Percentiles rank a stretch among this genome's conserved stretches.
Conservation (phyloP, 139 green algal genomes). For the Medakamo hakoo region DNA sequence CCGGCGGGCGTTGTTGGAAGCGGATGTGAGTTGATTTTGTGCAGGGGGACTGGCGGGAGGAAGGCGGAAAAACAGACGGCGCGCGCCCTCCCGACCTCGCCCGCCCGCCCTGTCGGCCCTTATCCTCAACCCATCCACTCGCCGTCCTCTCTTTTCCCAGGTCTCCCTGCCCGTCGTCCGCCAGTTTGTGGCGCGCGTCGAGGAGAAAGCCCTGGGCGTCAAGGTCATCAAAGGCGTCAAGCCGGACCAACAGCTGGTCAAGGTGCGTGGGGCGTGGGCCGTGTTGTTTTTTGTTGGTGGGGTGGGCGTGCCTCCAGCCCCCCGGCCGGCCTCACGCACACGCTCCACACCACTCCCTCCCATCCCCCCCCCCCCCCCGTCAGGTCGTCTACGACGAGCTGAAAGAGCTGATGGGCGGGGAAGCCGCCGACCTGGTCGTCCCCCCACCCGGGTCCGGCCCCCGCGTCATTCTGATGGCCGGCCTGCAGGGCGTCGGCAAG, state of each 20-base stretch:
- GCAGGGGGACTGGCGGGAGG: not conserved
- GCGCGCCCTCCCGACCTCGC: not conserved
- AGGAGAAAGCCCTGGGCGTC: slow-evolving; percentile 62
- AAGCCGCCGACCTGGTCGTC: slow-evolving; percentile 42
- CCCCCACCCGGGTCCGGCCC: slow-evolving; percentile 12
- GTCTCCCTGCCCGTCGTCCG: slow-evolving; percentile 83
- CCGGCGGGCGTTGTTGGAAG: slow-evolving; percentile 85
- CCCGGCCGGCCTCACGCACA: too few relatives aligned
- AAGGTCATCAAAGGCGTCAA: slow-evolving; percentile 71
- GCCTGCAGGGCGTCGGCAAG: slow-evolving; percentile 89
- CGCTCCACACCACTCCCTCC: not conserved
- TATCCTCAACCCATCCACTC: too few relatives aligned
- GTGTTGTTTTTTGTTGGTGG: not conserved
- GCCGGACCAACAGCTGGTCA: slow-evolving; percentile 86
- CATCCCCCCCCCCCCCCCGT: not conserved
- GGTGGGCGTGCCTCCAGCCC: slow-evolving; percentile 3
- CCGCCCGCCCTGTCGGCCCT: not conserved
- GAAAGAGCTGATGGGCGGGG: slow-evolving; percentile 74
- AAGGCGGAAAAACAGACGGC: not conserved
- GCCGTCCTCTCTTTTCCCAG: slow-evolving; percentile 2
- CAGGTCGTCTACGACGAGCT: slow-evolving; percentile 79
- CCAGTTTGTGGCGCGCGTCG: slow-evolving; percentile 75
- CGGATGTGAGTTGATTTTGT: slow-evolving; percentile 46
- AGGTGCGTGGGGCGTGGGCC: slow-evolving; percentile 16
- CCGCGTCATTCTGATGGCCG: slow-evolving; percentile 70